Evolutionary conservation across 2,329 filamentous ascomycete species (phyloP), one percentile per base, ranked within the genome.

Genomic region (Apiospora phragmitis): DNA sequence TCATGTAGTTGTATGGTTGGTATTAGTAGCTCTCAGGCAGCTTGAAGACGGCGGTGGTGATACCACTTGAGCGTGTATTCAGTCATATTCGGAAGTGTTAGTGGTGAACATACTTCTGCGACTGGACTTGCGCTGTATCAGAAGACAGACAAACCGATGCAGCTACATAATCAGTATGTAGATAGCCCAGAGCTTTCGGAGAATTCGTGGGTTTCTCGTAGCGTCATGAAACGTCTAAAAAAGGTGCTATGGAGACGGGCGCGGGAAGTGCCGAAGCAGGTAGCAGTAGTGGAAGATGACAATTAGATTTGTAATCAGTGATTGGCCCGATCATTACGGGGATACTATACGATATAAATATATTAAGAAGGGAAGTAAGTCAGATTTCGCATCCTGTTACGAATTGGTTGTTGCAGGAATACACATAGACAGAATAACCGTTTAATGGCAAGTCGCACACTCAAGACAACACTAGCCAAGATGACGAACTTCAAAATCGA

Each of bases 401-500:
- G 35, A 35, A 29, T 12, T 35, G 51, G 21, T 8, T 47, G 18
- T n/a, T n/a, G 43, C 14, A 18, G 14, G 51, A 9, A 59, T n/a
- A 12, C 16, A 12, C 4, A 24, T 55, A 55, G 12, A 29, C 1
- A 32, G 49, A 29, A 29, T 26, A 7, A 18, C 4, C 16, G 42
- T n/a, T 38, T 62, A 12, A 62, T 62, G 55, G 55, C 55, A n/a
- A 62, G 32, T 38, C 55, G 55, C 32, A 24, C 55, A n/a, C 55
- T 62, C 29, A 62, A 62, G 32, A 24, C 55, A 2, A 38, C 55
- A n/a, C 8, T 62, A 24, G 55, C 55, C 45, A 68, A 62, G 49
- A 94, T 95, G 93, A 89, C 91, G 26, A 89, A 90, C 76, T 93
- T 95, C 84, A 88, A 90, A 72, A 92, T 97, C 81, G 89, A 91